Base-by-base conservation (phyloP, 2,329 filamentous ascomycete species). In the Orbilia quercus region DNA sequence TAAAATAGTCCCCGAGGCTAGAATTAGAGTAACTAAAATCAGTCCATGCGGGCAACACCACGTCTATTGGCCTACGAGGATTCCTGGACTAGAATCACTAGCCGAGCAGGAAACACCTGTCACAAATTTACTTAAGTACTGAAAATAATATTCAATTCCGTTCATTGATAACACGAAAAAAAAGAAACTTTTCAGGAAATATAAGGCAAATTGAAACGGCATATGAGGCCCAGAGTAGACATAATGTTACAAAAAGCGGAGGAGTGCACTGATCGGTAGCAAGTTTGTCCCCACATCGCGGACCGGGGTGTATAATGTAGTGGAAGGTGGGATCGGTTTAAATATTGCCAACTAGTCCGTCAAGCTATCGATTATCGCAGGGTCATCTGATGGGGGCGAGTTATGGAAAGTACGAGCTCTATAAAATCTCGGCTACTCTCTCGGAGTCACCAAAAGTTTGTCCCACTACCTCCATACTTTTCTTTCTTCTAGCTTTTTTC, bases 151-250 rank as follows among this genome's bases (percentile, higher is more conserved):
- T n/a, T 40, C 20, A 36, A 5, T 65, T n/a, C n/a, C n/a, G n/a
- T n/a, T n/a, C n/a, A 66, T 66, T 51, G 62, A 57, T 66, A 66
- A 66, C n/a, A 23, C 51, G 23, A 47, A 53, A 53, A 22, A 40
- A 7, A 22, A 57, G 18, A 25, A 34, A 48, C n/a, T n/a, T n/a
- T n/a, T n/a, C n/a, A 20, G 25, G 23, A 48, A 44, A 28, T 36
- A 3, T 7, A 38, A 31, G 44, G 23, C 34, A 62, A 48, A n/a
- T 22, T 11, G 9, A 31, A 42, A 14, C 14, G 28, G 28, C 28
- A 31, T 31, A 4, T 31, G 36, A n/a, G 25, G 7, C 7, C 18
- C 4, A n/a, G 23, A 36, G 16, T 20, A 16, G 44, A 36, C n/a
- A 66, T 11, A 31, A 22, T 42, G 62, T 44, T 58, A 18, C 34